Percentiles rank a stretch among this genome's conserved stretches.
These are phyloP conservation scores for Henckelia pumila DNA, from an alignment of 257 asterid species.

Conservation along the genomic window DNA sequence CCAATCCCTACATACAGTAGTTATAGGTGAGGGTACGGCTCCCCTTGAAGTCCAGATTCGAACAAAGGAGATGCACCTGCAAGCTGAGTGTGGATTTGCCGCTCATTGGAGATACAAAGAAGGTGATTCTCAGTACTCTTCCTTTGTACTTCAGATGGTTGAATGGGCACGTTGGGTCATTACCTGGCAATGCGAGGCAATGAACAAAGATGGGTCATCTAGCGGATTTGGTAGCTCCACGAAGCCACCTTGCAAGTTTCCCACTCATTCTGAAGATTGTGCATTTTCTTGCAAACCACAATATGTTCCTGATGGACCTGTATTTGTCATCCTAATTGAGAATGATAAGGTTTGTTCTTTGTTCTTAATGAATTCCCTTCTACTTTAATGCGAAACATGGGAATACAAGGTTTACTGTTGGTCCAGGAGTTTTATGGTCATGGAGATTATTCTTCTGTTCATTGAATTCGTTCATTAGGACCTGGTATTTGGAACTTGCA, in stretches of 20 bases:
- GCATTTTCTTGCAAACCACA: slow-evolving; percentile 69
- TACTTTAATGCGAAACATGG: neutral
- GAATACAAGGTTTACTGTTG: neutral
- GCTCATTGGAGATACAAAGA: slow-evolving; percentile 99
- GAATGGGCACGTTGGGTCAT: slow-evolving; percentile 99
- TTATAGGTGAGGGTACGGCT: slow-evolving; percentile 60
- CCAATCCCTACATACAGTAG: slow-evolving; percentile 88
- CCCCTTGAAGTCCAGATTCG: slow-evolving; percentile 97
- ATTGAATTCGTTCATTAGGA: neutral
- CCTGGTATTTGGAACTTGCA: slow-evolving; percentile 31
- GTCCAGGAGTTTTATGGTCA: no score
- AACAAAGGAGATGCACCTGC: slow-evolving; percentile 95
- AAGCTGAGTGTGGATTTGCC: slow-evolving; percentile 96
- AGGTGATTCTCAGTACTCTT: slow-evolving; percentile 43
- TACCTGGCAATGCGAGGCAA: slow-evolving; percentile 92
- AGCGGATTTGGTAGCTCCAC: slow-evolving; percentile 44
- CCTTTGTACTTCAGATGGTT: slow-evolving; percentile 92
- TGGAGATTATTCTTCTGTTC: neutral
- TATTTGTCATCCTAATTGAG: slow-evolving; percentile 74
- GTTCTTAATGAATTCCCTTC: neutral
- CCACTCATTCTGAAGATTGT: slow-evolving; percentile 78
- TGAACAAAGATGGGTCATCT: slow-evolving; percentile 54
- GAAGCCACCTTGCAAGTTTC: slow-evolving; percentile 77
- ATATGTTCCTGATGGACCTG: slow-evolving; percentile 73
- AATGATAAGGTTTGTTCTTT: slow-evolving; percentile 72